Evolutionary conservation across 1,284 basidiomycete species (phyloP), one percentile per base, ranked within the genome.

Genomic region (Melanopsichium pennsylvanicum): DNA sequence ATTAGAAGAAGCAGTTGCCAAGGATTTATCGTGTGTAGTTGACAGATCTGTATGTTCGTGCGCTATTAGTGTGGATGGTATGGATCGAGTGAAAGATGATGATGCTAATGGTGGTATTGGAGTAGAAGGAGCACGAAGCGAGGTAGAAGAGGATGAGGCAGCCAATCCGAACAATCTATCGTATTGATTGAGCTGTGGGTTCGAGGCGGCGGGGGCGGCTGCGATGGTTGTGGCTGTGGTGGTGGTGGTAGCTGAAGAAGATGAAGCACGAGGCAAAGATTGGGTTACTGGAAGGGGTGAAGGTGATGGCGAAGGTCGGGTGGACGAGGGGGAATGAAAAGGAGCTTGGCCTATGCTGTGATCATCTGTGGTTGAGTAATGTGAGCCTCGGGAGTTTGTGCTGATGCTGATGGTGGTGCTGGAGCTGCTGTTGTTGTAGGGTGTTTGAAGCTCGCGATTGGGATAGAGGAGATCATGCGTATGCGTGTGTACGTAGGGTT

Each of bases 311-410:
- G 46, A 44, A 18, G 25, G 29, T 15, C 10, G 25, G 6, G 27
- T 22, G 18, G 42, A 42, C 13, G 43, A 31, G 15, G 40, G 16
- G 19, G 43, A n/a, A 41, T 42, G 60, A 4, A 40, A 37, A 18
- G 60, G 60, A 3, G 60, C 52, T n/a, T 54, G 31, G 13, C 56
- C 55, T 13, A 66, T 54, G 32, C 50, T 40, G n/a, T 50, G 55
- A 5, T 49, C 38, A 35, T 66, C 55, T 16, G 41, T 37, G 16
- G 42, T 25, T 4, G 55, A 57, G 37, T 55, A 59, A 34, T 41
- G 44, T 2, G 61, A 51, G 0, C 36, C 27, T 32, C 50, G 36
- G n/a, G n/a, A n/a, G n/a, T n/a, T n/a, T n/a, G n/a, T n/a, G n/a
- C n/a, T n/a, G n/a, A n/a, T n/a, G n/a, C n/a, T n/a, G n/a, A n/a